phyloP scores from a whole-genome alignment of 305 asterid species.

The Stenogyne calaminthoides region DNA sequence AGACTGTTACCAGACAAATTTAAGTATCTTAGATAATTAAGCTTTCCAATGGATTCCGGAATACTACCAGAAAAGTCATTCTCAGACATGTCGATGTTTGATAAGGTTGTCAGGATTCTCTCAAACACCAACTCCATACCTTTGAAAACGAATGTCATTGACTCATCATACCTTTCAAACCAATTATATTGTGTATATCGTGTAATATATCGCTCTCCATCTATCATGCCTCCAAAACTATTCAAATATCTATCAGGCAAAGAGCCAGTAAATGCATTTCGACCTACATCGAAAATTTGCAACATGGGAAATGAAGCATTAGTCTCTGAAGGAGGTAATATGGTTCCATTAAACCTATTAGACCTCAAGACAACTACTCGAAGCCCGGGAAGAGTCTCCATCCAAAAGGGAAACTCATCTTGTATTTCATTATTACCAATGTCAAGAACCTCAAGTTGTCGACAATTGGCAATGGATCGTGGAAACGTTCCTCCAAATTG shows the following conservation, averaged over 20 bases:
- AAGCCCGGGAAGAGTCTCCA: conserved; percentile 17
- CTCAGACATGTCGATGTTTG: conserved; percentile 35
- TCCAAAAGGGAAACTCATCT: conserved; percentile 29
- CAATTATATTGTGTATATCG: not conserved
- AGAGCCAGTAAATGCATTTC: conserved; percentile 8
- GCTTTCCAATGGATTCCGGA: too few species aligned
- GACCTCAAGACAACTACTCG: conserved; percentile 20
- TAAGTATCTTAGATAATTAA: too few species aligned
- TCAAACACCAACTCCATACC: not conserved
- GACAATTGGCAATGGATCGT: conserved; percentile 16
- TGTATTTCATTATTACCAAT: conserved; percentile 19
- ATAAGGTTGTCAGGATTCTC: conserved; percentile 18
- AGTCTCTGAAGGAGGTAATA: not conserved
- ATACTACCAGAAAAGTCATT: not conserved
- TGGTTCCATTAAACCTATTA: conserved; percentile 18
- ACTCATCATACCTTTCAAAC: not conserved
- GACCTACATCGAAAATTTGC: conserved; percentile 29
- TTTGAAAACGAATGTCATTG: conserved; percentile 15
- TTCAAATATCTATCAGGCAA: conserved; percentile 21
- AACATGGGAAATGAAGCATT: conserved; percentile 6
- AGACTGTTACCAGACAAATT: too few species aligned
- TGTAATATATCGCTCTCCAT: not conserved
- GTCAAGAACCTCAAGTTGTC: conserved; percentile 2
- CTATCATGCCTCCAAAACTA: conserved; percentile 30
- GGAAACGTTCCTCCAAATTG: conserved; percentile 21